A percentile compares a stretch with the other conserved stretches of the same genome.
Evolutionary conservation across 768 basidiomycete species (phyloP).

Genomic region (Lentinus brumalis): DNA sequence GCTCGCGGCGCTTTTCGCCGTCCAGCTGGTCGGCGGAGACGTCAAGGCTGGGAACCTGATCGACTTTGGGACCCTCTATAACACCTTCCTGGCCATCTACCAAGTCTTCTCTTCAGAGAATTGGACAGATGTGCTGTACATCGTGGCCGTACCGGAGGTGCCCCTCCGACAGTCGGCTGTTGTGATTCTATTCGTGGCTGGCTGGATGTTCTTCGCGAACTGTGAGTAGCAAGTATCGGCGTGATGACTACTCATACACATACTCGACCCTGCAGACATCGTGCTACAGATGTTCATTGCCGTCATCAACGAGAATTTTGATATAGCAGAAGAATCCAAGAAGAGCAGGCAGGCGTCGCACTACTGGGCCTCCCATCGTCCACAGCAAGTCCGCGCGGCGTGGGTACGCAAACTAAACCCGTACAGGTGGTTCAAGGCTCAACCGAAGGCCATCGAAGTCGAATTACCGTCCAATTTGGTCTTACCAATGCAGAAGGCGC

Average conservation of each 20-base stretch:
- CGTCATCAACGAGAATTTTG: constrained; percentile 95
- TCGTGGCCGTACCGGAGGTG: constrained; percentile 59
- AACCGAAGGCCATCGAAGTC: constrained; percentile 71
- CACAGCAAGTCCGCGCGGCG: constrained; percentile 43
- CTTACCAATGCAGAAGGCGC: constrained; percentile 75
- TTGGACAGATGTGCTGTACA: constrained; percentile 81
- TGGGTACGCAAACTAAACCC: constrained; percentile 86
- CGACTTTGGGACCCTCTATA: constrained; percentile 83
- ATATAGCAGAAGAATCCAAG: constrained; percentile 90
- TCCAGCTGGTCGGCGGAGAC: constrained; percentile 88
- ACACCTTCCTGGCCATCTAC: constrained; percentile 84
- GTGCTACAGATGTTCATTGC: constrained; percentile 96
- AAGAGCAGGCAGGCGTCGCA: constrained; percentile 75
- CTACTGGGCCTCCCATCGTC: constrained; percentile 61
- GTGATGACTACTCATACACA: not conserved
- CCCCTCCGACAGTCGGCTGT: constrained; percentile 69
- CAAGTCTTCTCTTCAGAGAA: constrained; percentile 93
- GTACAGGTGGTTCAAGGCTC: constrained; percentile 79
- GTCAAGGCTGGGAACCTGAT: constrained; percentile 52
- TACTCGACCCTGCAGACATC: constrained; percentile 57
- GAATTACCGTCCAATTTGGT: constrained; percentile 74
- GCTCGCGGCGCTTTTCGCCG: constrained; percentile 77
- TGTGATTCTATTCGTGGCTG: constrained; percentile 69
- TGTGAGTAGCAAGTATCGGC: constrained; percentile 52
- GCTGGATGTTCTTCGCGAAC: constrained; percentile 91